phyloP scores from a whole-genome alignment of 1,139 yeast genomes.

The Yamadazyma buinensis region DNA sequence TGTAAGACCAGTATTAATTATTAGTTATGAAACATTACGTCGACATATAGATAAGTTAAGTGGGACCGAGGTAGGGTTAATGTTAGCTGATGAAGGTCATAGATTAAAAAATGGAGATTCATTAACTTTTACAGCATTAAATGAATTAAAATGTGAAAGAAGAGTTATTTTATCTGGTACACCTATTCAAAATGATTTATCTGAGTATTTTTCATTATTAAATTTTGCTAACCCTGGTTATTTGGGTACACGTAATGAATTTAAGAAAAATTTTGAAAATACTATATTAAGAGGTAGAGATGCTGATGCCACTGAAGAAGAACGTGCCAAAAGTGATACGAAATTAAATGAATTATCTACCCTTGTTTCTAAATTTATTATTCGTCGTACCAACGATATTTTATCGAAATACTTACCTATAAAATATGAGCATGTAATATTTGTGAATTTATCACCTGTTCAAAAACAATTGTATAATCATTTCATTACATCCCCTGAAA shows the following conservation, averaged over 20 bases:
- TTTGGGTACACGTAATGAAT: constrained; percentile 79
- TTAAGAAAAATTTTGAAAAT: constrained; percentile 78
- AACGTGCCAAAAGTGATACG: constrained; percentile 64
- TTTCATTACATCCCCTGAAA: constrained; percentile 79
- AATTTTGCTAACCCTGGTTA: constrained; percentile 95
- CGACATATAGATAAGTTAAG: constrained; percentile 77
- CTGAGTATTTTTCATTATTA: constrained; percentile 88
- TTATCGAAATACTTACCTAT: constrained; percentile 90
- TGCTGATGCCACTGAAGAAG: constrained; percentile 82
- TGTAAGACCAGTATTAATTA: constrained; percentile 89
- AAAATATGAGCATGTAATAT: constrained; percentile 93
- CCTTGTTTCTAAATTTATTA: constrained; percentile 84
- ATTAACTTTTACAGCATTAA: constrained; percentile 82
- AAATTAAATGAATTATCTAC: constrained; percentile 70
- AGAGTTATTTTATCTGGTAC: constrained; percentile 95
- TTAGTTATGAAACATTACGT: constrained; percentile 92
- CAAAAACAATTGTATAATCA: constrained; percentile 70
- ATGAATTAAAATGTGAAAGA: constrained; percentile 77
- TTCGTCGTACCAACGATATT: constrained; percentile 93
- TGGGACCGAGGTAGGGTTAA: constrained; percentile 78
- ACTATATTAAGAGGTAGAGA: constrained; percentile 84
- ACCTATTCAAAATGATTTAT: constrained; percentile 93
- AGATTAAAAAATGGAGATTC: constrained; percentile 93
- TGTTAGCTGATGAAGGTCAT: constrained; percentile 97
- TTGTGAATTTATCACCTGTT: constrained; percentile 77